Evolutionary conservation across 305 asterid species (phyloP).

Genomic region (Ilex paraguariensis): DNA sequence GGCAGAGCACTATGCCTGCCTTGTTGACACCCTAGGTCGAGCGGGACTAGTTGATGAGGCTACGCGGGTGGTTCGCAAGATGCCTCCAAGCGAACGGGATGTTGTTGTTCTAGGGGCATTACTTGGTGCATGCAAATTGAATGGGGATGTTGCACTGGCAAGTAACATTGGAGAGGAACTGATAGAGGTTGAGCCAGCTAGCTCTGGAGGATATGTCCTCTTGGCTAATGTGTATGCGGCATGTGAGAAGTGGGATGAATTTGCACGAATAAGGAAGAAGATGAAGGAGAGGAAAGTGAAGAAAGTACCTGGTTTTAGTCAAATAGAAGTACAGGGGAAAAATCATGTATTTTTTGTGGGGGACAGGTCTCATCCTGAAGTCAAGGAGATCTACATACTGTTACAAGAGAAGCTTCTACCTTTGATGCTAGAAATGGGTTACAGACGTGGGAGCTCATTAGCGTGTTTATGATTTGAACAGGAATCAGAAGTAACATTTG

Average conservation of each 20-base stretch:
- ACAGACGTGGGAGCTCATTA: no score
- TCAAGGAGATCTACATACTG: conserved; percentile 37
- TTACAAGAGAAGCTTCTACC: conserved; percentile 47
- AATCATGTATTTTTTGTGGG: conserved; percentile 56
- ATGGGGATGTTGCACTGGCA: conserved; percentile 51
- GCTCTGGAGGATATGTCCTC: conserved; percentile 55
- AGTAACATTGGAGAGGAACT: conserved; percentile 43
- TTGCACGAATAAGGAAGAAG: conserved; percentile 52
- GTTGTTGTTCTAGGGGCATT: conserved; percentile 67
- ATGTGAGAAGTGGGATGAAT: conserved; percentile 64
- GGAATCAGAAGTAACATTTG: no score
- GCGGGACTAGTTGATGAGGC: conserved; percentile 72
- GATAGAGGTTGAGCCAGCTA: conserved; percentile 60
- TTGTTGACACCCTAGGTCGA: conserved; percentile 77
- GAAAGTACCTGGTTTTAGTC: conserved; percentile 65
- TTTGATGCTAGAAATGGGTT: conserved; percentile 39
- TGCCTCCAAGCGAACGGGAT: conserved; percentile 59
- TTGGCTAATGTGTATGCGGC: conserved; percentile 66
- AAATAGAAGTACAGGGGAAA: conserved; percentile 60
- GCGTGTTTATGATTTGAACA: no score
- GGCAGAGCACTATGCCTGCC: conserved; percentile 70
- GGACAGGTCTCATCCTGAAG: conserved; percentile 56
- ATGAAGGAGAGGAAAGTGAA: conserved; percentile 63
- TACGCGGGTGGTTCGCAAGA: conserved; percentile 39
- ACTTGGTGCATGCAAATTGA: conserved; percentile 61